Evolutionary conservation across 108 stramenopile genomes (phyloP), one percentile per base, ranked within the genome.

Genomic region (Parmales sp.): DNA sequence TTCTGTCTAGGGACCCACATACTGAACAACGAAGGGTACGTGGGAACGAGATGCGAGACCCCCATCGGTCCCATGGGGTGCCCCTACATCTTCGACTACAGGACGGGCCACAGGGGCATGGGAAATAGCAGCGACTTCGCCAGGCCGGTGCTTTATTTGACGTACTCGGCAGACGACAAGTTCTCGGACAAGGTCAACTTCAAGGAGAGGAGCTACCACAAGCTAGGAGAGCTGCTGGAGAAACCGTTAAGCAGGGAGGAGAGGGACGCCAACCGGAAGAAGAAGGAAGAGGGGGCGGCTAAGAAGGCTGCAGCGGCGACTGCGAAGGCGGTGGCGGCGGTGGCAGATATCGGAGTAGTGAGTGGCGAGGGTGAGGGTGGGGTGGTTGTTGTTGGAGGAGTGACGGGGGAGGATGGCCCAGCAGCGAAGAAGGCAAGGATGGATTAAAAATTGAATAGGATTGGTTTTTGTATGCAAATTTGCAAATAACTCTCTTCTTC

Each of bases 51-150:
- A 78, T 63, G 76, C 25, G 86, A 86, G 63, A 88, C 81, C 11
- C 91, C 91, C 22, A 72, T 71, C 41, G 79, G 80, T 11, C 70
- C 63, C 37, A 85, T 85, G 1, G 91, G 91, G 9, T 83, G 80
- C 22, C 88, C 88, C 39, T 70, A 90, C 23, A 80, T 90, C 67
- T 92, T 92, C 75, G 91, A 92, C 73, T 92, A 92, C 70, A 82
- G 91, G 48, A 54, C 88, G 25, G 88, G 88, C 18, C 91, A 92
- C 65, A 80, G 88, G 18, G 91, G 91, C 0, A 68, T 92, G 39
- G 81, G 68, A 38, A 92, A 92, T 67, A 66, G 74, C 38, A 84
- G 79, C 69, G 48, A 74, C 18, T 48, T 63, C 28, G 69, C 73
- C 51, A 84, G 91, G 19, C 88, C 91, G n/a, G 81, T 89, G 43